Evolutionary conservation across 495 filamentous ascomycete species (phyloP), one percentile per base, ranked within the genome.

Genomic region (Apodospora peruviana): DNA sequence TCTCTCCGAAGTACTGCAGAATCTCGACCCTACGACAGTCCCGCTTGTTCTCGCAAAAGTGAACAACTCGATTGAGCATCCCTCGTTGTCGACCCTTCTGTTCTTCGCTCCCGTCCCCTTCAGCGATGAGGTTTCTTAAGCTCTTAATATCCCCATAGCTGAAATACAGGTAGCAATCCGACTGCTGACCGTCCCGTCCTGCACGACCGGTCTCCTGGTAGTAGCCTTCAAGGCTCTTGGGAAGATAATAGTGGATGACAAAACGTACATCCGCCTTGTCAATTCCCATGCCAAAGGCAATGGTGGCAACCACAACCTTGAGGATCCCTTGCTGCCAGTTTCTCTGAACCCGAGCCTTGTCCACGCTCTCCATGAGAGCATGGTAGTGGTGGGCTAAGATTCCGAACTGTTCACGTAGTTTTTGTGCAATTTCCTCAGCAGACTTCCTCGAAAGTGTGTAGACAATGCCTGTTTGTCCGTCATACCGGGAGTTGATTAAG

Each of bases 221-320:
- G 60, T 98, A 98, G 0, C 91, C 93, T 65, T 98, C 93, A 14
- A 98, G 73, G 58, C 88, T 95, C 66, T 95, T 96, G 1, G 93
- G 93, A 7, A 96, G 75, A 16, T 79, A 85, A 55, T 94, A 82
- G 64, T 98, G 93, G 24, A 98, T 90, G 35, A 98, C 90, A 55
- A 91, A 96, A 11, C 93, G 86, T 32, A 98, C 91, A 64, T 98
- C 85, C 0, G 90, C 77, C 65, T 98, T 98, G 69, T 98, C 93
- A 46, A 98, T 97, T 11, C 93, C 93, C 93, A 98, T 98, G 10
- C 93, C 93, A 62, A 98, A 98, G 23, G 93, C 93, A 64, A 97
- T 96, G 0, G 93, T 98, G 16, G 93, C 94, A 24, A 98, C 93
- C 21, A 98, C 91, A 29, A 98, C 88, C 50, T 95, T 84, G 51